Evolutionary conservation across 1,284 basidiomycete genomes (phyloP).

Genomic region (Peniophora sp.): DNA sequence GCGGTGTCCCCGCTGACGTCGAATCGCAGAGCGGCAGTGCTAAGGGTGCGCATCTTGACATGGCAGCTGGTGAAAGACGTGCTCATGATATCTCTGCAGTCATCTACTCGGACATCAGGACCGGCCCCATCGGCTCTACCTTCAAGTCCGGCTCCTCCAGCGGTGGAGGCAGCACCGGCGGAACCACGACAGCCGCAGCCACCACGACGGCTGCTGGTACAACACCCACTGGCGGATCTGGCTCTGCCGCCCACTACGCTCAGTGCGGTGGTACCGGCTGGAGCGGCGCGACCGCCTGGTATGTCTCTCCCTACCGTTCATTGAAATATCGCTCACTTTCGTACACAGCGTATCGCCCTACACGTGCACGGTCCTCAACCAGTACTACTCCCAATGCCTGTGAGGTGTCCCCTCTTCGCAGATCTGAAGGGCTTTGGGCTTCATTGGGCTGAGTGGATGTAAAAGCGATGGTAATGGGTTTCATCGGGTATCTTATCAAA

Average conservation of each 20-base stretch:
- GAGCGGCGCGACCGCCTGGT: neutral
- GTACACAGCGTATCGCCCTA: neutral
- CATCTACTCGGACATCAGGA: constrained; percentile 47
- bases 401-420: neutral
- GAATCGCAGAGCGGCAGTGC: constrained; percentile 32
- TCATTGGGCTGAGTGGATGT: too few relatives aligned
- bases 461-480: too few relatives aligned
- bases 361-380: neutral
- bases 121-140: constrained; percentile 45
- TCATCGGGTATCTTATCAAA: too few relatives aligned
- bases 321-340: neutral
- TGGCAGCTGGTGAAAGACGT: too few relatives aligned
- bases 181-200: neutral
- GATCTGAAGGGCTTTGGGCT: too few relatives aligned
- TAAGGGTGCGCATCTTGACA: constrained; percentile 26
- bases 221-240: neutral
- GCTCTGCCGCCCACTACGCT: neutral
- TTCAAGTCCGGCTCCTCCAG: constrained; percentile 15
- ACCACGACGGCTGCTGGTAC: neutral
- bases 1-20: constrained; percentile 38
- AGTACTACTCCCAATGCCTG: neutral
- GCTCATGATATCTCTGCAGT: too few relatives aligned
- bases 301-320: neutral
- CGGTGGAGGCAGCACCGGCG: neutral
- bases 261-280: neutral